Percentiles rank a stretch among this genome's conserved stretches.
phyloP scores from a whole-genome alignment of 1,284 basidiomycete genomes.

The Tilletia caries region DNA sequence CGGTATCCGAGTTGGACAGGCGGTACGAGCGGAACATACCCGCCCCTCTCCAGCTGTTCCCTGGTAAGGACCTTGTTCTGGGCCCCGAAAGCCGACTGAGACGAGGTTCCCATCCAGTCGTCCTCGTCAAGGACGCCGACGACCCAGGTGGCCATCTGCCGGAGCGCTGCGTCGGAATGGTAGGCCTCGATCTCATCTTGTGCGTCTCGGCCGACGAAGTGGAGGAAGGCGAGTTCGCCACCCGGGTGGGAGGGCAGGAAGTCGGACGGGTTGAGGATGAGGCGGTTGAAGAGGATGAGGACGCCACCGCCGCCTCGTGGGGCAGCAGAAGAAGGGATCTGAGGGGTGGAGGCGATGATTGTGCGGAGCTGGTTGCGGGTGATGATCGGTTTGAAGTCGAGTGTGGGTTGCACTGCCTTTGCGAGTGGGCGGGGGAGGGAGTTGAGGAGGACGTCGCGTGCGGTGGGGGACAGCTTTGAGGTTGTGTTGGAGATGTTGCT shows the following conservation, averaged over 20 bases:
- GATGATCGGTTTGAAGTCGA: conserved; percentile 19
- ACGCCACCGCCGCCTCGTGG: conserved; percentile 55
- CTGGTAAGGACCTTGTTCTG: background rate
- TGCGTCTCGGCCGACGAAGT: conserved; percentile 93
- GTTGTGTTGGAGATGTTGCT: background rate
- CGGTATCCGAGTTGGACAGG: conserved; percentile 6
- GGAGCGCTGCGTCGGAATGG: conserved; percentile 68
- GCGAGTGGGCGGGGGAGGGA: conserved; percentile 2
- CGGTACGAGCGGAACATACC: conserved; percentile 83
- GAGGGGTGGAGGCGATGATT: conserved; percentile 33
- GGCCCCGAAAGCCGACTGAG: conserved; percentile 31
- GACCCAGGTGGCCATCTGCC: conserved; percentile 68
- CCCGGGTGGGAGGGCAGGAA: conserved; percentile 86
- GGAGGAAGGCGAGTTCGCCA: conserved; percentile 80
- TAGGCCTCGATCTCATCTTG: conserved; percentile 92
- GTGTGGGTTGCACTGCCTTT: background rate
- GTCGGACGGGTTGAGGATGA: conserved; percentile 76
- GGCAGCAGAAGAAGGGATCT: background rate
- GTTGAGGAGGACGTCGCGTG: background rate
- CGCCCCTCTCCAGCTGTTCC: conserved; percentile 63
- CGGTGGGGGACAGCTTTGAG: background rate
- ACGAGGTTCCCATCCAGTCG: conserved; percentile 37
- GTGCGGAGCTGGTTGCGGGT: conserved; percentile 41
- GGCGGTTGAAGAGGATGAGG: conserved; percentile 73
- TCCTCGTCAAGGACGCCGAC: conserved; percentile 69